Evolutionary conservation across 2,329 filamentous ascomycete genomes (phyloP).

Genomic region (Talaromyces sp.): DNA sequence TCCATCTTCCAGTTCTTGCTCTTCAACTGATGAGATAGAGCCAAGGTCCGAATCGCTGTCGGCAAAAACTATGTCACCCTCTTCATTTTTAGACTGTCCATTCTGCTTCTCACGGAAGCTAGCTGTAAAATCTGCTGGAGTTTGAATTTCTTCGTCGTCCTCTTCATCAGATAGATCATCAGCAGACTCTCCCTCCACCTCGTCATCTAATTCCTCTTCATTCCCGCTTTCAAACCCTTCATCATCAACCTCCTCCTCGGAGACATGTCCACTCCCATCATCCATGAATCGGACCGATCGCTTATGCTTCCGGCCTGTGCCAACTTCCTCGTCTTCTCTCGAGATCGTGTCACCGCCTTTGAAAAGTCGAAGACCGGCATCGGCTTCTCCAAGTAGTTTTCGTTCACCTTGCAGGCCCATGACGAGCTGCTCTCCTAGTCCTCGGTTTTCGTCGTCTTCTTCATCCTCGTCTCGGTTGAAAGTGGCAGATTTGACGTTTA

Average conservation of each 20-base stretch:
- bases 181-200: slow-evolving; percentile 29
- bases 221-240: slow-evolving; percentile 45
- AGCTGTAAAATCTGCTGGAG: slow-evolving; percentile 39
- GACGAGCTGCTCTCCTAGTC: slow-evolving; percentile 93
- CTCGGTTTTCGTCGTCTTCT: slow-evolving; percentile 63
- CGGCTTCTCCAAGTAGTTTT: slow-evolving; percentile 73
- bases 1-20: slow-evolving; percentile 48
- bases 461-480: slow-evolving; percentile 63
- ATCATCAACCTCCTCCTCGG: slow-evolving; percentile 44
- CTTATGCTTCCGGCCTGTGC: slow-evolving; percentile 51
- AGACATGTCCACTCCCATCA: slow-evolving; percentile 49
- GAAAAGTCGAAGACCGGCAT: slow-evolving; percentile 81
- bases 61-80: slow-evolving; percentile 79
- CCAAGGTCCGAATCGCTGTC: slow-evolving; percentile 96
- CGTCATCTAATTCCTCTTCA: slow-evolving; percentile 45
- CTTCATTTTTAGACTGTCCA: slow-evolving; percentile 50
- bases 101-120: slow-evolving; percentile 43
- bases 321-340: slow-evolving; percentile 50
- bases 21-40: slow-evolving; percentile 65
- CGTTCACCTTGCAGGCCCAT: slow-evolving; percentile 81
- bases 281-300: slow-evolving; percentile 49
- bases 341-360: slow-evolving; percentile 65
- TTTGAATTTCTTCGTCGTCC: slow-evolving; percentile 30
- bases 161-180: slow-evolving; percentile 32
- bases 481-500: slow-evolving; percentile 63